Base-by-base conservation (phyloP, 371 early-diverging fungal genomes). In the Gilbertella persicaria region DNA sequence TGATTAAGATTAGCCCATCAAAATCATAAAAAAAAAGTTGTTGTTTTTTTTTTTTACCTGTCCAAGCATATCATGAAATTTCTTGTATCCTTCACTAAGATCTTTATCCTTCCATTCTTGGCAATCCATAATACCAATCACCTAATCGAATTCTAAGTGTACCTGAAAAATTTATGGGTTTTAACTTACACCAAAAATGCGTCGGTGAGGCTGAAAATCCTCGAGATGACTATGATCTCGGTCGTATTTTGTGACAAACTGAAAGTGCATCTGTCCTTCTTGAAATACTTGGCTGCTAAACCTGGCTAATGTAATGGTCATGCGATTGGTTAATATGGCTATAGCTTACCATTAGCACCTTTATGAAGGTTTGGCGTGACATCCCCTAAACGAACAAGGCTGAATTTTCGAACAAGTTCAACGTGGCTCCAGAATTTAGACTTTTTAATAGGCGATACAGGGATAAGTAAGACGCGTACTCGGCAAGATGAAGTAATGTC, bases 101-200 rank as follows among this genome's bases (percentile, higher is more conserved):
- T 83, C 78, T 30, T 71, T 75, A 36, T 79, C 77, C 45, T 79
- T 75, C 81, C 82, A 86, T 55, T 89, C 88, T 59, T 82, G 80
- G 61, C 93, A 91, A 61, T 90, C 84, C 86, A 88, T 87, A 43
- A 91, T 88, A 49, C 91, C 91, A 71, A 90, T 86, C 26, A 90
- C 88, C 90, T 63, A 52, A 16, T 1, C 37, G 2, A 37, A 23
- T 43, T 21, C 2, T 28, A 1, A 16, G 13, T 40, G 6, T 29
- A 14, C 17, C 16, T 25, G 26, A 17, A 38, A 16, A 19, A 23
- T n/a, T n/a, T n/a, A n/a, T 2, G 24, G 7, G 4, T 5, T 5
- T 13, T 4, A 23, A 38, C 75, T 51, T 77, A 89, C 90, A 59
- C 89, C 92, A 74, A 91, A 83, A 36, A 91, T 76, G 21, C 88